Percentiles rank a stretch among this genome's conserved stretches.
phyloP scores from a whole-genome alignment of 1,284 basidiomycete genomes.

The Sphagnurus paluster region DNA sequence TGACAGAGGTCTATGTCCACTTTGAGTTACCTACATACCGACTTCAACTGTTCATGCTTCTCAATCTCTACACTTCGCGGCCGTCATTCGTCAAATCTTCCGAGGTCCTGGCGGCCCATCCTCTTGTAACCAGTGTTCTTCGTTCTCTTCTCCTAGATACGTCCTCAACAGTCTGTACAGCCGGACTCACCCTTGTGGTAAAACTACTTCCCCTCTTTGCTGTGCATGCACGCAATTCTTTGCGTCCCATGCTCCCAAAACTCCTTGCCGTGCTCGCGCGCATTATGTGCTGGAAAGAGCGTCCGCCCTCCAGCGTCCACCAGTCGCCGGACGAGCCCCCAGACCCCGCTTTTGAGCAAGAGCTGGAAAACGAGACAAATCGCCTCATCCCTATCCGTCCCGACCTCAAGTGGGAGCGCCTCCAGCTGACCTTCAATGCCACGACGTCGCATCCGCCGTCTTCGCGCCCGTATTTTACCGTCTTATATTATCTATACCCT shows the following conservation, averaged over 20 bases:
- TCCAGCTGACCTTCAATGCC: conserved; percentile 57
- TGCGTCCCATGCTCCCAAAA: conserved; percentile 60
- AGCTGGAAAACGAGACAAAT: conserved; percentile 37
- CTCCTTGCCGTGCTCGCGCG: conserved; percentile 67
- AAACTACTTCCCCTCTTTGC: conserved; percentile 76
- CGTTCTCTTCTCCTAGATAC: conserved; percentile 69
- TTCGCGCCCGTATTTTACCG: conserved; percentile 67
- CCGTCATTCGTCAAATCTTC: conserved; percentile 49
- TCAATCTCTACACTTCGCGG: conserved; percentile 61
- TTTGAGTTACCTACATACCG: conserved; percentile 60
- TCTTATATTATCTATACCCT: conserved; percentile 86
- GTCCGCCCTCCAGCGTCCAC: conserved; percentile 31
- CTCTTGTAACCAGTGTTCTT: conserved; percentile 60
- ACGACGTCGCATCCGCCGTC: conserved; percentile 52
- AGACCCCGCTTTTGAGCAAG: conserved; percentile 39
- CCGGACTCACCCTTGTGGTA: conserved; percentile 60
- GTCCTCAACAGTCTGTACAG: conserved; percentile 66
- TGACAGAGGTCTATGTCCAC: conserved; percentile 61
- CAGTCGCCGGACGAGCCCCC: conserved; percentile 23
- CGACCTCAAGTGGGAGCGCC: conserved; percentile 63
- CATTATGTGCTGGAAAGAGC: conserved; percentile 69
- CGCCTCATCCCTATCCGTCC: conserved; percentile 44
- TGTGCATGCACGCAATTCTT: conserved; percentile 52
- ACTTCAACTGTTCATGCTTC: conserved; percentile 65
- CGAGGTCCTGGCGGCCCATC: conserved; percentile 57